Evolutionary conservation across 768 basidiomycete species (phyloP), one percentile per base, ranked within the genome.

Genomic region (Rhodocollybia butyracea): DNA sequence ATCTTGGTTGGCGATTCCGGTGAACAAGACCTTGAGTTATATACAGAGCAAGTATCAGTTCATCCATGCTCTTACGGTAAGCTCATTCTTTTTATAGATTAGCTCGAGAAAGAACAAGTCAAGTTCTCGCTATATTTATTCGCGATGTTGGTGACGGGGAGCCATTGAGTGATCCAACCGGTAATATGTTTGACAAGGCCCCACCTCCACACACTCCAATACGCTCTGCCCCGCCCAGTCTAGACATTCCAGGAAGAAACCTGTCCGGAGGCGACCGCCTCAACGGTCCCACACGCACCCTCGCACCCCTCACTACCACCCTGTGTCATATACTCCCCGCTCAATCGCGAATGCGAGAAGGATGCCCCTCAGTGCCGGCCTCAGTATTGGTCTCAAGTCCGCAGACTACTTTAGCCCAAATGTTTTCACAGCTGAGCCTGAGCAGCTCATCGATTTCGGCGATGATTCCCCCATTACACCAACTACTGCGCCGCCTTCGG

Each of bases 11-110:
- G 96, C 6, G 96, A 98, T 67, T 84, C 87, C 0, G 96, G 95
- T 31, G 96, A 98, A 66, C 95, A 97, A 61, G 96, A 98, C 70
- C 72, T 98, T 41, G 94, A 98, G 68, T 76, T 98, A 2, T 98
- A 98, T 67, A 76, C 86, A 13, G 76, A 83, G 80, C 81, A 60
- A n/a, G 76, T 31, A n/a, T 31, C 22, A 27, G 11, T n/a, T 30
- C 36, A 17, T 46, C n/a, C 30, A 11, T 3, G 17, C 7, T 1
- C 6, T 10, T 17, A 31, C 22, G n/a, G 21, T 26, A 26, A 45
- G 24, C 30, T 15, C 32, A 36, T 29, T 48, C 2, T 38, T 29
- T 19, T 22, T 24, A 22, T 27, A 78, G 77, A 3, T 65, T 96
- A 17, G 93, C 96, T 0, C 68, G 73, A 17, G 85, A 91, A 54